A percentile compares a stretch with the other conserved stretches of the same genome.
Conservation (phyloP, 1,284 basidiomycete species). For the Coniophora puteana region DNA sequence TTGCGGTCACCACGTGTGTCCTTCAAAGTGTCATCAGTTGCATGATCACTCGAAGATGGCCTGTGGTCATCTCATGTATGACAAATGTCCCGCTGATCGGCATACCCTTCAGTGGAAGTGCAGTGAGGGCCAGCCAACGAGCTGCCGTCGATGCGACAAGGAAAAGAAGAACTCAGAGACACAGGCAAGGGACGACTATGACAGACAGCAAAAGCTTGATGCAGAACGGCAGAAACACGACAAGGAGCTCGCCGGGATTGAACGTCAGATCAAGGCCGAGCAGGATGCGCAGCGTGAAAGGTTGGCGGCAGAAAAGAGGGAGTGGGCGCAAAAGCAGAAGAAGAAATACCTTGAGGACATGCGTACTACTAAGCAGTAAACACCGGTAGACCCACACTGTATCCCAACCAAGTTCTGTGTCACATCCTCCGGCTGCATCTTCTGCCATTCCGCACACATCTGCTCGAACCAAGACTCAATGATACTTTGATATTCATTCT, state of each 20-base stretch:
- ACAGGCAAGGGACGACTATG: slow-evolving; percentile 17
- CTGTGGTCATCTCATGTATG: slow-evolving; percentile 30
- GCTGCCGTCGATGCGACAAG: slow-evolving; percentile 29
- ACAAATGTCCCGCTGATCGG: slow-evolving; percentile 29
- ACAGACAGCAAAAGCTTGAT: slow-evolving; percentile 28
- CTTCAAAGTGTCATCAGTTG: slow-evolving; percentile 47
- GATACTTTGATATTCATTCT: too few species aligned
- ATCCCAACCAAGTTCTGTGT: too few species aligned
- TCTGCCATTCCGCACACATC: too few species aligned
- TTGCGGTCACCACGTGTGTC: slow-evolving; percentile 48
- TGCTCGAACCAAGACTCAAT: too few species aligned
- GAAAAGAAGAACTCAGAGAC: slow-evolving; percentile 29
- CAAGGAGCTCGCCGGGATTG: slow-evolving; percentile 26
- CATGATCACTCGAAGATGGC: slow-evolving; percentile 44
- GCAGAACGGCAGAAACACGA: slow-evolving; percentile 25
- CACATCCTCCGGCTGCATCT: too few species aligned
- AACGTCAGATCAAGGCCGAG: slow-evolving; percentile 26
- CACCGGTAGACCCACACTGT: too few species aligned
- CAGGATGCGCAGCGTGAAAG: slow-evolving; percentile 25
- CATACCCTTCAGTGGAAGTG: slow-evolving; percentile 35
- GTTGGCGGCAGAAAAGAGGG: slow-evolving; percentile 24
- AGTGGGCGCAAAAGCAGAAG: slow-evolving; percentile 27
- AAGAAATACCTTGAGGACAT: slow-evolving; percentile 28
- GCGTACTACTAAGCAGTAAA: slow-evolving; percentile 4
- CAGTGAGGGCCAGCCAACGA: slow-evolving; percentile 25